A percentile compares a stretch with the other conserved stretches of the same genome.
Evolutionary conservation across 108 stramenopile species (phyloP).

Genomic region (Cyclotella sp.): DNA sequence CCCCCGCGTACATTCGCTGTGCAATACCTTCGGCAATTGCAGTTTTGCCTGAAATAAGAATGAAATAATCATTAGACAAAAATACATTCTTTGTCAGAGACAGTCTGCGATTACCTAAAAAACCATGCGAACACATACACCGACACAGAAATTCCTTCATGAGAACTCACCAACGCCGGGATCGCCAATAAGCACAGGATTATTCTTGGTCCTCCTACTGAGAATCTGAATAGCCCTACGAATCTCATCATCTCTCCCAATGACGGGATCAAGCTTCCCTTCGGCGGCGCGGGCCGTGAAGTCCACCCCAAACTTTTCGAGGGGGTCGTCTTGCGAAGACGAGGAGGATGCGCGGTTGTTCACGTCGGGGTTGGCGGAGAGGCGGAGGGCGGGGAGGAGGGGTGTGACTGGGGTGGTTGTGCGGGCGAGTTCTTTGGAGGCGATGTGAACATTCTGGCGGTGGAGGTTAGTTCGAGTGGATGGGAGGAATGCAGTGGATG

Average conservation of each 20-base stretch:
- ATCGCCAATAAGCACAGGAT: conserved; percentile 98
- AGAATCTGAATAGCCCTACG: conserved; percentile 96
- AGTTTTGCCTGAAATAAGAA: conserved; percentile 77
- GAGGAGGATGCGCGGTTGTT: neutral
- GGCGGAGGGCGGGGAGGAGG: neutral
- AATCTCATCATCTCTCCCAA: conserved; percentile 98
- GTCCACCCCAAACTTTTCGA: conserved; percentile 95
- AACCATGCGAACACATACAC: too few relatives aligned
- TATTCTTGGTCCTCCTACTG: conserved; percentile 97
- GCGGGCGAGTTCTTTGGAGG: neutral
- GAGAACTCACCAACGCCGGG: conserved; percentile 89
- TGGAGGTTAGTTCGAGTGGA: neutral
- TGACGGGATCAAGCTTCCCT: conserved; percentile 95
- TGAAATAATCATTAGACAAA: neutral
- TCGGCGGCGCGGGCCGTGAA: conserved; percentile 88
- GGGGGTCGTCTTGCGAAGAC: conserved; percentile 74
- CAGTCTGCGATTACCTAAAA: too few relatives aligned
- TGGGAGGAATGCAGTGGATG: conserved; percentile 16
- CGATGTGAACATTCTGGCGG: neutral
- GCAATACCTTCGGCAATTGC: conserved; percentile 98
- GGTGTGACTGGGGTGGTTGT: neutral
- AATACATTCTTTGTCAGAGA: too few relatives aligned
- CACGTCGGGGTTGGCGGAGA: conserved; percentile 10
- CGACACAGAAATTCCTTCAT: neutral
- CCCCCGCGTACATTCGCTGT: conserved; percentile 74